Evolutionary conservation across 371 early-diverging fungal species (phyloP), one percentile per base, ranked within the genome.

Genomic region (Syncephalis plumigaleata): DNA sequence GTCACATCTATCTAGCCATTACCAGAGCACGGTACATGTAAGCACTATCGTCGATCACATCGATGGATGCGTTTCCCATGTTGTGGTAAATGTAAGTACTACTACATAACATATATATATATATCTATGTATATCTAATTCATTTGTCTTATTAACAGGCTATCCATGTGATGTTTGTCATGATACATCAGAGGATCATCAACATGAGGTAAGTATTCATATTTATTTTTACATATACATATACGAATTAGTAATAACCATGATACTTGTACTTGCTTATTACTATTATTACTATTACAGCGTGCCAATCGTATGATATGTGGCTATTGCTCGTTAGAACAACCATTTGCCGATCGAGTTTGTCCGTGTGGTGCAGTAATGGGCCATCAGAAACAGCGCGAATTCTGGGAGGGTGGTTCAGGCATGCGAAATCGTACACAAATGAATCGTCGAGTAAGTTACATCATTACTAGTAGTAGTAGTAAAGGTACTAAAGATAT

Each of bases 21-120:
- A 31, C 87, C 89, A 0, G 57, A 77, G 36, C 75, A 81, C 45
- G 98, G 98, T 0, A 69, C 86, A 0, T 98, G 98, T 59, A 62
- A 67, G 45, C 98, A 98, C 63, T 98, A 93, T 63, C 70, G 75
- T 27, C 89, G 86, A 62, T 89, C 89, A 4, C 83, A 79, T 46
- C 75, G 94, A 43, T 95, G 94, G 94, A 88, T 97, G 64, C 73
- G 95, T 15, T 98, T 98, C 64, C 87, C 91, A 0, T 98, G 98
- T 66, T 70, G 67, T 36, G 50, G 31, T 31, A 31, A 31, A 31
- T 4, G 31, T 31, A 31, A 31, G 31, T 31, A 7, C 11, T 31
- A 31, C 7, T 7, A 7, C 11, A 31, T 31, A 7, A 31, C 11
- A 31, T 4, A 4, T 31, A 7, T 31, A 11, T 31, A 7, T 4